Base-by-base conservation (phyloP, 768 basidiomycete genomes). In the Lentinus tigrinus region DNA sequence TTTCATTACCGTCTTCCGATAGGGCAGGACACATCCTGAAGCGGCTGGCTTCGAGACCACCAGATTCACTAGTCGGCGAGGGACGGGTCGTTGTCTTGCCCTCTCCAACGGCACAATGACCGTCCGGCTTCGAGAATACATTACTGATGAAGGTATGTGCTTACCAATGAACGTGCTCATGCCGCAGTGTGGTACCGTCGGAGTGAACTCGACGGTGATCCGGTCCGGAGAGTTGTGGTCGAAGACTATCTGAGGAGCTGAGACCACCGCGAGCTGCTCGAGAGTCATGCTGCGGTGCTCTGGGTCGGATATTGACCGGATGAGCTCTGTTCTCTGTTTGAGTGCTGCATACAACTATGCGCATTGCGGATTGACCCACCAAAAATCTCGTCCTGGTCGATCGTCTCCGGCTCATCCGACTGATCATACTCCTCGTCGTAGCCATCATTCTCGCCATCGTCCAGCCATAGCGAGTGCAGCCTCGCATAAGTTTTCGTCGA, bases 121-220 rank as follows among this genome's bases (percentile, higher is more conserved):
- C n/a, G n/a, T n/a, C n/a, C n/a, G n/a, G n/a, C n/a, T n/a, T n/a
- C n/a, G n/a, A n/a, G n/a, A n/a, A n/a, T n/a, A n/a, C n/a, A n/a
- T n/a, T 39, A 26, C 13, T 47, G 26, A 10, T 21, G 28, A 11
- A 31, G 34, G 19, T 3, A 53, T 21, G 19, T 5, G 69, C 81
- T 57, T 63, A 91, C 95, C 96, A 56, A 99, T 98, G 51, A 98
- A 77, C 2, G 95, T 98, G 10, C 94, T 95, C 93, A 95, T 94
- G 48, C 94, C 94, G 62, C 96, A 98, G 68, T 98, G 95, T 10
- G 97, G 96, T 16, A 97, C 93, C 0, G 97, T 98, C 3, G 97
- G 96, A 5, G 97, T 98, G 68, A 98, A 95, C 69, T 96, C 94
- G 62, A 99, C 88, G 36, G 82, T 77, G 51, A 99, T 78, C 52